A percentile compares a stretch with the other conserved stretches of the same genome.
phyloP scores from a whole-genome alignment of 345 rosid genomes.

The Linum usitatissimum region DNA sequence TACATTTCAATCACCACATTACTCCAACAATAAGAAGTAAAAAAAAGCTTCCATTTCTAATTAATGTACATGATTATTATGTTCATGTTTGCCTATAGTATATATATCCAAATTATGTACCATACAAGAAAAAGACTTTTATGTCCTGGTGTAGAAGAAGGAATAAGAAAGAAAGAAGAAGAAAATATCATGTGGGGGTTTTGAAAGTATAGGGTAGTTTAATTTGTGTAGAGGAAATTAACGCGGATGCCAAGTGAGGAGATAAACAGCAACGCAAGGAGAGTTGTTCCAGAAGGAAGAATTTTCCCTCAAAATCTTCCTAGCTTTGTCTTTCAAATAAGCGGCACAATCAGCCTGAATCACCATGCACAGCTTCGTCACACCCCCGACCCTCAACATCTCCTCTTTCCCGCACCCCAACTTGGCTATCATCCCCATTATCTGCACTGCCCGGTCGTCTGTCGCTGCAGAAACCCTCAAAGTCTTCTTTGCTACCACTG shows the following conservation, averaged over 20 bases:
- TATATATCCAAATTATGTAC: too few species aligned
- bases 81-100: too few species aligned
- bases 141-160: too few species aligned
- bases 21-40: too few species aligned
- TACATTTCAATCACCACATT: too few species aligned
- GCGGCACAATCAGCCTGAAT: constrained; percentile 30
- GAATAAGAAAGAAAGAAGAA: too few species aligned
- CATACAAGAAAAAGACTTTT: too few species aligned
- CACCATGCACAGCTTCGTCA: constrained; percentile 45
- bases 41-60: too few species aligned
- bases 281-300: constrained; percentile 50
- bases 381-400: constrained; percentile 49
- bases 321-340: constrained; percentile 41
- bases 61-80: too few species aligned
- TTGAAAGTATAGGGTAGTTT: too few species aligned
- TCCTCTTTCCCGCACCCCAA: constrained; percentile 19
- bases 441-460: constrained; percentile 35
- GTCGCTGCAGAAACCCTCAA: constrained; percentile 41
- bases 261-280: constrained; percentile 46
- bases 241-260: constrained; percentile 28
- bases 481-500: constrained; percentile 38
- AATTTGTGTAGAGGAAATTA: too few species aligned
- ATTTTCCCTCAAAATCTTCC: constrained; percentile 41
- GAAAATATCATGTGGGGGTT: too few species aligned
- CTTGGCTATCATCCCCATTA: constrained; percentile 26